Conservation (phyloP, 345 rosid species). For the Aurinia saxatilis region DNA sequence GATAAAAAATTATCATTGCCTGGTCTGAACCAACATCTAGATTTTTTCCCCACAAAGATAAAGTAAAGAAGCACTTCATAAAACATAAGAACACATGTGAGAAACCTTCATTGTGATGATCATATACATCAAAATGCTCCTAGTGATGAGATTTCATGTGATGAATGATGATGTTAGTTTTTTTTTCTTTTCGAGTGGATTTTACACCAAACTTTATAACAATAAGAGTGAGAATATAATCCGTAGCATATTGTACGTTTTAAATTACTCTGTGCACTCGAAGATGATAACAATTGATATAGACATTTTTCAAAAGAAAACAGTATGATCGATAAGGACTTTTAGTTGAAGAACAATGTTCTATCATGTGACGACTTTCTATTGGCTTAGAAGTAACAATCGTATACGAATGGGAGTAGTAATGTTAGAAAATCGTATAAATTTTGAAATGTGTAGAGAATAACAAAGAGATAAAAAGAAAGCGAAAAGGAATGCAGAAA, state of each 20-base stretch:
- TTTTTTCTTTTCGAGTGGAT: not conserved
- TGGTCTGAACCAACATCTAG: constrained; percentile 24
- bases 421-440: not conserved
- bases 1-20: not conserved
- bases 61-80: constrained; percentile 16
- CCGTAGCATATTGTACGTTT: not conserved
- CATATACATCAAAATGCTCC: not conserved
- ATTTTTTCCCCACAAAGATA: constrained; percentile 24
- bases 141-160: not conserved
- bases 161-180: no score
- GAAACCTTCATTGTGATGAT: constrained; percentile 14
- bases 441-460: constrained; percentile 12
- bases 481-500: constrained; percentile 11
- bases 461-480: constrained; percentile 12
- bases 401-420: not conserved
- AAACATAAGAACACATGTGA: constrained; percentile 3
- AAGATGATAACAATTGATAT: not conserved
- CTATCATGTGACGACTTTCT: constrained; percentile 17
- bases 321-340: not conserved
- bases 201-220: not conserved
- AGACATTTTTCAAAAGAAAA: no score
- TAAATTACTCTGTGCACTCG: not conserved
- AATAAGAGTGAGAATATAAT: not conserved
- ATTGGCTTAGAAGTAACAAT: constrained; percentile 18
- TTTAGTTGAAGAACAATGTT: not conserved